phyloP scores from a whole-genome alignment of 106 monocot species.

The Dendrobium catenatum region DNA sequence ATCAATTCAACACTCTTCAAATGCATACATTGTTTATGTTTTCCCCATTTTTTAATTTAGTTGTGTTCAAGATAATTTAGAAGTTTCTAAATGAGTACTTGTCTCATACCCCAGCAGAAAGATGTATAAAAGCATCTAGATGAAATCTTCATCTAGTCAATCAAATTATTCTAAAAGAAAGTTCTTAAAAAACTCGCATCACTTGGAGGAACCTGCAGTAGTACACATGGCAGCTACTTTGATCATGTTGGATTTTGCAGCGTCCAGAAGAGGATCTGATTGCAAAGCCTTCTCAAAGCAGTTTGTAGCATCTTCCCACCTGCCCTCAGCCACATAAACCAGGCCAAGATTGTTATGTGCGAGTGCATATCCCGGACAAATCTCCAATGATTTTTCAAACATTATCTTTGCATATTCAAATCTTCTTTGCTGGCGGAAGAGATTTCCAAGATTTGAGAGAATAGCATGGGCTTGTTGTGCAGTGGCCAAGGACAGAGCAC shows the following conservation, averaged over 20 bases:
- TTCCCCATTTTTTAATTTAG: too few relatives aligned
- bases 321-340: conserved; percentile 64
- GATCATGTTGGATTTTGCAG: conserved; percentile 76
- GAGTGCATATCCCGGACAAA: conserved; percentile 79
- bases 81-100: too few relatives aligned
- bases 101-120: too few relatives aligned
- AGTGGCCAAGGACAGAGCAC: conserved; percentile 53
- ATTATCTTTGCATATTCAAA: conserved; percentile 60
- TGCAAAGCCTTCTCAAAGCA: conserved; percentile 72
- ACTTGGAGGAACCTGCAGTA: not conserved
- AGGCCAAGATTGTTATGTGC: conserved; percentile 89
- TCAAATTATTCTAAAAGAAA: too few relatives aligned
- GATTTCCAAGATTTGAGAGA: conserved; percentile 90
- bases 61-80: too few relatives aligned
- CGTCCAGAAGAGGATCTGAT: conserved; percentile 78
- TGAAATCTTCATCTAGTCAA: too few relatives aligned
- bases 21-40: too few relatives aligned
- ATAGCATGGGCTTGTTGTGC: conserved; percentile 61
- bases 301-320: conserved; percentile 65
- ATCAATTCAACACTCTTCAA: too few relatives aligned
- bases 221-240: conserved; percentile 25
- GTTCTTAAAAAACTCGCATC: not conserved
- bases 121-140: too few relatives aligned
- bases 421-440: conserved; percentile 65
- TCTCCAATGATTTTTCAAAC: conserved; percentile 62